Evolutionary conservation across 192 early-diverging fungal genomes (phyloP), one percentile per base, ranked within the genome.

Genomic region (Hyaloraphidium curvatum): DNA sequence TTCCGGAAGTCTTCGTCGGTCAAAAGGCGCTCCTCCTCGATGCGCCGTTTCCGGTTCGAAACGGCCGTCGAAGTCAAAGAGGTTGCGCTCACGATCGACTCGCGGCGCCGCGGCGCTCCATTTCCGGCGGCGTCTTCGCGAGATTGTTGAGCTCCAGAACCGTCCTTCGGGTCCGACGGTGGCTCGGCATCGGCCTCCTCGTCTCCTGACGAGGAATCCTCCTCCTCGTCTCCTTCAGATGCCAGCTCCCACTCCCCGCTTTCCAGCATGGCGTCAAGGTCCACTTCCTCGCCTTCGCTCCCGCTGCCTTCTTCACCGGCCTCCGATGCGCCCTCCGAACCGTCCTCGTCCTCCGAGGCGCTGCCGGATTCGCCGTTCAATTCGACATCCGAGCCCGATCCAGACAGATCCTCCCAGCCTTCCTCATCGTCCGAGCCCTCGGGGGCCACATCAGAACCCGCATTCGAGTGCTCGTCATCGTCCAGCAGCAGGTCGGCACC

Each of bases 1-100:
- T 75, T 79, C 23, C 72, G 79, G 67, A 95, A 95, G 71, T 97
- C 93, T 25, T 87, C 84, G 28, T 84, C 80, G 33, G 89, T 92
- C 40, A 91, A 72, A 51, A 97, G 85, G 59, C 79, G 70, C 11
- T 37, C 11, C 35, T 17, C 35, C 11, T 13, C 17, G 11, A 17
- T 11, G 11, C 35, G 11, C 17, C 17, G 35, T 13, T 13, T 11
- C 35, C 11, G 11, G 35, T 37, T 37, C 17, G 11, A 17, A 17
- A 13, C 35, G 35, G 11, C 17, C 17, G 11, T 37, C 35, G 35
- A 37, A 11, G 11, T 37, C 35, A 13, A 13, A 13, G 35, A 17
- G 11, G 35, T 11, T 37, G 17, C 17, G n/a, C n/a, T n/a, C n/a
- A n/a, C n/a, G n/a, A n/a, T n/a, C n/a, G n/a, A n/a, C n/a, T n/a